These are phyloP conservation scores for Gamarada debralockiae DNA, from an alignment of 495 filamentous ascomycete species.

Conservation along the genomic window DNA sequence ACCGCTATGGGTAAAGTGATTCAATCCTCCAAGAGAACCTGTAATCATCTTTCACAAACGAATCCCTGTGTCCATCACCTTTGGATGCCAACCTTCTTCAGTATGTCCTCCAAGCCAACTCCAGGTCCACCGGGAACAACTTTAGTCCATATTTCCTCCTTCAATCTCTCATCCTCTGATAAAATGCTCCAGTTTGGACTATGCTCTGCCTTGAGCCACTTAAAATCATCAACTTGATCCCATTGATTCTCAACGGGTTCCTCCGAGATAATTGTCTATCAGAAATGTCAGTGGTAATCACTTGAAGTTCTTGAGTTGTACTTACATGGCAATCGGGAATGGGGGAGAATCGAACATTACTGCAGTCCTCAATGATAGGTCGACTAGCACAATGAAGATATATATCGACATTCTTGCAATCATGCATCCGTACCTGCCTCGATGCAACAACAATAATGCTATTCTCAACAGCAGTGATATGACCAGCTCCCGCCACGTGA, in stretches of 20 bases:
- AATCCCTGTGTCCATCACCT: constrained; percentile 2
- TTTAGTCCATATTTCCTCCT: constrained; percentile 64
- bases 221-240: constrained; percentile 93
- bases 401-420: constrained; percentile 71
- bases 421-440: constrained; percentile 87
- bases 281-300: background rate
- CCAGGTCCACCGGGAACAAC: constrained; percentile 61
- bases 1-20: constrained; percentile 11
- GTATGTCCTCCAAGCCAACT: constrained; percentile 61
- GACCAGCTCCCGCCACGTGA: constrained; percentile 70
- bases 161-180: constrained; percentile 53
- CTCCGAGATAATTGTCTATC: constrained; percentile 22
- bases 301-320: constrained; percentile 8
- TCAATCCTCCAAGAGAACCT: too few relatives aligned
- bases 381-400: constrained; percentile 79
- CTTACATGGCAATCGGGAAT: constrained; percentile 66
- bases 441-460: constrained; percentile 72
- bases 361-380: constrained; percentile 92
- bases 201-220: constrained; percentile 83
- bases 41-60: too few relatives aligned
- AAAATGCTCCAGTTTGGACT: constrained; percentile 88
- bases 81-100: constrained; percentile 53
- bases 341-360: constrained; percentile 70
- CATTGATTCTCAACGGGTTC: constrained; percentile 57
- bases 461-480: constrained; percentile 71